Evolutionary conservation across 495 filamentous ascomycete genomes (phyloP), one percentile per base, ranked within the genome.

Genomic region (Cladorrhinum samala): DNA sequence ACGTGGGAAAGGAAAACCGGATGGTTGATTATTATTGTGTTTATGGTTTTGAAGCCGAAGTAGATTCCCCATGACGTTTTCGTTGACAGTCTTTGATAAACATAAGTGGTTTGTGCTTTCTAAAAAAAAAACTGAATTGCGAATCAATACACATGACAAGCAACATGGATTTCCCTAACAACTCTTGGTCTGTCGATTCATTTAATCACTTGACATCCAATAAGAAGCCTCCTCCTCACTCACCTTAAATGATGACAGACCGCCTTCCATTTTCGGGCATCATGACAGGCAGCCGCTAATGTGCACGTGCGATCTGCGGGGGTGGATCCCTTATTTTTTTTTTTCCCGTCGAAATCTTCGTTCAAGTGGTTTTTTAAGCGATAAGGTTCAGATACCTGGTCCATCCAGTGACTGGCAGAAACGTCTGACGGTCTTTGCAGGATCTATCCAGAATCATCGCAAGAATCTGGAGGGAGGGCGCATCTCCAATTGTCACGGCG

Each of bases 61-160:
- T 45, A 45, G 19, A 45, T 45, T 45, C 42, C 42, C 42, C 42
- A 21, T 45, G 42, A 45, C 13, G 42, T 45, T 45, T 24, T 23
- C 21, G 18, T 23, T 45, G 42, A 8, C 13, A 17, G 39, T 18
- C 39, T n/a, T n/a, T n/a, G n/a, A n/a, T n/a, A n/a, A n/a, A n/a
- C n/a, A n/a, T n/a, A n/a, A n/a, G n/a, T n/a, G n/a, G n/a, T n/a
- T n/a, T n/a, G n/a, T n/a, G n/a, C n/a, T n/a, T n/a, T n/a, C n/a
- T n/a, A n/a, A n/a, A n/a, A n/a, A n/a, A n/a, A n/a, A n/a, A n/a
- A n/a, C n/a, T n/a, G n/a, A n/a, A n/a, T n/a, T n/a, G n/a, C n/a
- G n/a, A n/a, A n/a, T n/a, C n/a, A n/a, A n/a, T n/a, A n/a, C n/a
- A n/a, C n/a, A n/a, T n/a, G n/a, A n/a, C 39, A 18, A 41, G 9